Conservation (phyloP, 306 rosid species). For the Fagus sylvatica region DNA sequence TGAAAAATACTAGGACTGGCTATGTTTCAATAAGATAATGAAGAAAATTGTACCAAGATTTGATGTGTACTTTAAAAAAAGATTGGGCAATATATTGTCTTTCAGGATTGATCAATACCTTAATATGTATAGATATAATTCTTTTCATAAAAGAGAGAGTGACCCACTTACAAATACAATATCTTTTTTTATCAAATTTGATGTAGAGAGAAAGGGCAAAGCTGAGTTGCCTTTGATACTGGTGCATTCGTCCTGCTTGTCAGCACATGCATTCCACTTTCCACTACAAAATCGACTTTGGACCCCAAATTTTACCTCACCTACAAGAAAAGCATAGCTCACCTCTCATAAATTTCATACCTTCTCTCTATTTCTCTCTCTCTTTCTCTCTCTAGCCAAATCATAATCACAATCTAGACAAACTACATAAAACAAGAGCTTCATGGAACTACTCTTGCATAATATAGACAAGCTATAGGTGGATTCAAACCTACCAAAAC, state of each 20-base stretch:
- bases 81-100: neutral
- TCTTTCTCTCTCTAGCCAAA: conserved; percentile 28
- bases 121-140: neutral
- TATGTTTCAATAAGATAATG: neutral
- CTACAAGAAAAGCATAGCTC: conserved; percentile 90
- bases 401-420: conserved; percentile 30
- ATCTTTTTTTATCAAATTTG: conserved; percentile 44
- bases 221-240: conserved; percentile 84
- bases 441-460: conserved; percentile 23
- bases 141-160: conserved; percentile 52
- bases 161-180: conserved; percentile 52
- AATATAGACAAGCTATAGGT: neutral
- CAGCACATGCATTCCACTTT: conserved; percentile 99
- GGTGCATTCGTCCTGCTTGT: conserved; percentile 81
- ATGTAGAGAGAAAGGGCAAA: conserved; percentile 45
- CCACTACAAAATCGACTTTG: conserved; percentile 83
- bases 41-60: neutral
- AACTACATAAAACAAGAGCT: conserved; percentile 21
- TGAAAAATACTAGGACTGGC: neutral
- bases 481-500: conserved; percentile 21
- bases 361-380: too few species aligned
- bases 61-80: neutral
- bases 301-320: conserved; percentile 87
- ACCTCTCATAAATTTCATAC: conserved; percentile 55
- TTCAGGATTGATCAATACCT: conserved; percentile 14